Evolutionary conservation across 257 asterid genomes (phyloP).

Genomic region (Solanum dulcamara): DNA sequence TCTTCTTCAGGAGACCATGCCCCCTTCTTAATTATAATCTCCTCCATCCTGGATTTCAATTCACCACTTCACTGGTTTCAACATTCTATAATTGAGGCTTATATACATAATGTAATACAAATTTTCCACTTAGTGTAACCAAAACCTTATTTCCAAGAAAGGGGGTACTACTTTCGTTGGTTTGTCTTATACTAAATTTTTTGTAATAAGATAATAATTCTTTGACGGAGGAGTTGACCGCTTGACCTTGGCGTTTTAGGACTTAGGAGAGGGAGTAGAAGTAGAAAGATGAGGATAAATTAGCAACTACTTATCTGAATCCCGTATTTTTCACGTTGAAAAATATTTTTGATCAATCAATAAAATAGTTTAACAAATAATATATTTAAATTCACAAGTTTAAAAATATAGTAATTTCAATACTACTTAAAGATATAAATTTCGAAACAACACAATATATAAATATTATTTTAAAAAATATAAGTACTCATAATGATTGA

Average conservation of each 20-base stretch:
- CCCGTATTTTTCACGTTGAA: fast-evolving
- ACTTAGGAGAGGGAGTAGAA: not conserved
- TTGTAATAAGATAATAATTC: too few species aligned
- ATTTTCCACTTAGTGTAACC: not conserved
- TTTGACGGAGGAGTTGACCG: not conserved
- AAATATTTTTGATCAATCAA: not conserved
- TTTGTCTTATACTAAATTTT: too few species aligned
- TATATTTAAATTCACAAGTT: not conserved
- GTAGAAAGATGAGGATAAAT: not conserved
- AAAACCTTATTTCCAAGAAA: not conserved
- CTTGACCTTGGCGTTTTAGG: not conserved
- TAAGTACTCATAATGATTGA: too few species aligned
- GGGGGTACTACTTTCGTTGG: not conserved
- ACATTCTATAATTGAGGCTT: not conserved
- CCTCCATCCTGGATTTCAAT: too few species aligned
- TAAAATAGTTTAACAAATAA: not conserved
- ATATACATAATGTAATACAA: not conserved
- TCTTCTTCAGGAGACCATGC: constrained; percentile 17
- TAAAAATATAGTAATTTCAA: not conserved
- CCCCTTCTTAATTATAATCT: not conserved
- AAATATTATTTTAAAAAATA: too few species aligned
- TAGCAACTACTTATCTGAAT: not conserved
- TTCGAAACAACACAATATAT: too few species aligned
- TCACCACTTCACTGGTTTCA: not conserved
- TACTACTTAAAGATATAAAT: too few species aligned